These are phyloP conservation scores for Leishmania major DNA, from an alignment of 208 protist species.

Conservation along the genomic window DNA sequence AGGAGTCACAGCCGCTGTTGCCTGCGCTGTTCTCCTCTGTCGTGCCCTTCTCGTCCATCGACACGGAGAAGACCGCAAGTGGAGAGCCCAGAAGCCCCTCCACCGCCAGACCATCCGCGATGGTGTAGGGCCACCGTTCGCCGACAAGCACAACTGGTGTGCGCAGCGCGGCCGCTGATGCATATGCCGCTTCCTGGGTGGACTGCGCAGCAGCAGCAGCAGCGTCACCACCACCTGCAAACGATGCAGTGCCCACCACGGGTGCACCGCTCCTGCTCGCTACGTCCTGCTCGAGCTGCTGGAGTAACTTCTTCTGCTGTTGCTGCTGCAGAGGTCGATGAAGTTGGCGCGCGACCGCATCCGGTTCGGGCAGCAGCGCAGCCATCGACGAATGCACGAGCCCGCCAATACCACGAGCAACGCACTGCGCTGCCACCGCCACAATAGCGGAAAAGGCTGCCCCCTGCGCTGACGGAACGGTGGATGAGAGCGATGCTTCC, in stretches of 20 bases:
- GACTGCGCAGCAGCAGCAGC: not conserved
- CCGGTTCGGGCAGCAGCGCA: no score
- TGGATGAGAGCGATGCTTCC: no score
- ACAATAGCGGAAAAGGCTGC: not conserved
- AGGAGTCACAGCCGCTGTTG: not conserved
- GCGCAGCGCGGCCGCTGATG: not conserved
- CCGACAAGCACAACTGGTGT: slow-evolving; percentile 2
- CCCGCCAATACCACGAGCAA: not conserved
- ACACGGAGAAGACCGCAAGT: slow-evolving; percentile 3
- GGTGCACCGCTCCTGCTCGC: not conserved
- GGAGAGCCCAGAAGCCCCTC: slow-evolving; percentile 7
- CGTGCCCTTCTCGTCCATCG: not conserved
- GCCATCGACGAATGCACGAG: not conserved
- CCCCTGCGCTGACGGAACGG: not conserved
- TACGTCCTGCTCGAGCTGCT: not conserved
- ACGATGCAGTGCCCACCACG: not conserved
- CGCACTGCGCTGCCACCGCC: not conserved
- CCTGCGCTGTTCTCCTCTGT: not conserved
- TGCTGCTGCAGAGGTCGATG: not conserved
- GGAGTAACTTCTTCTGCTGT: slow-evolving; percentile 3
- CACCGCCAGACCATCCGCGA: slow-evolving; percentile 15
- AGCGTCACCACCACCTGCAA: not conserved
- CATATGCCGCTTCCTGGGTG: not conserved
- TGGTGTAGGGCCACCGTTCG: slow-evolving; percentile 6
- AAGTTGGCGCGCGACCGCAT: not conserved